Conservation (phyloP, 2,329 filamentous ascomycete genomes). For the Lasiodiplodia sp. region DNA sequence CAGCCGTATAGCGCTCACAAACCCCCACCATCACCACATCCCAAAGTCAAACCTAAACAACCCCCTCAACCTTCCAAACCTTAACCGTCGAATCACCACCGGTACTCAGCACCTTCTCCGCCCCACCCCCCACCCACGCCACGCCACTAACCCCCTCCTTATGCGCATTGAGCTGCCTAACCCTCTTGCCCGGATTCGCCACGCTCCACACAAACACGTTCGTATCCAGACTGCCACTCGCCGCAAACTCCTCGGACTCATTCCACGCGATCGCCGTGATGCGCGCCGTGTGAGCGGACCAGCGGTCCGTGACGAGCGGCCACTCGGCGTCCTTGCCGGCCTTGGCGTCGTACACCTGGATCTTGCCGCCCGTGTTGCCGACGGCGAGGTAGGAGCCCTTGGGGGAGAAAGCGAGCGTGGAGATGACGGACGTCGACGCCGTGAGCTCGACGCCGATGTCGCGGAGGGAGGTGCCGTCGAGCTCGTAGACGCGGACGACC, state of each 20-base stretch:
- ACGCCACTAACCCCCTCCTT: constrained; percentile 95
- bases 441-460: constrained; percentile 63
- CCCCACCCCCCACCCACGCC: constrained; percentile 68
- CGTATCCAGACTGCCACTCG: constrained; percentile 86
- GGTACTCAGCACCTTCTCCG: constrained; percentile 72
- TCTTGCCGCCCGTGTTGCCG: constrained; percentile 85
- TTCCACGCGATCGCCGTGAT: constrained; percentile 80
- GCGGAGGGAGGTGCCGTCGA: constrained; percentile 63
- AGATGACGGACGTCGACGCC: constrained; percentile 74
- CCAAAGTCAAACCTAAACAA: constrained; percentile 39
- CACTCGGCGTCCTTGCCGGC: constrained; percentile 59
- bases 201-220: constrained; percentile 94
- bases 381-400: constrained; percentile 80
- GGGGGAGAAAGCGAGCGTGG: constrained; percentile 81
- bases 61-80: constrained; percentile 75
- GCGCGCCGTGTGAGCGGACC: constrained; percentile 74
- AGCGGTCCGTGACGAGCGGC: constrained; percentile 79
- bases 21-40: too few relatives aligned
- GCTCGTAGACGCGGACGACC: constrained; percentile 75
- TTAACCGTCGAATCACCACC: constrained; percentile 92
- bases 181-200: constrained; percentile 78
- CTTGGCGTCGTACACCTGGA: constrained; percentile 73
- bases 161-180: constrained; percentile 87
- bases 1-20: too few relatives aligned
- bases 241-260: constrained; percentile 71